Percentiles rank a stretch among this genome's conserved stretches.
Conservation (phyloP, 2,329 filamentous ascomycete species). For the Colletotrichum musicola region DNA sequence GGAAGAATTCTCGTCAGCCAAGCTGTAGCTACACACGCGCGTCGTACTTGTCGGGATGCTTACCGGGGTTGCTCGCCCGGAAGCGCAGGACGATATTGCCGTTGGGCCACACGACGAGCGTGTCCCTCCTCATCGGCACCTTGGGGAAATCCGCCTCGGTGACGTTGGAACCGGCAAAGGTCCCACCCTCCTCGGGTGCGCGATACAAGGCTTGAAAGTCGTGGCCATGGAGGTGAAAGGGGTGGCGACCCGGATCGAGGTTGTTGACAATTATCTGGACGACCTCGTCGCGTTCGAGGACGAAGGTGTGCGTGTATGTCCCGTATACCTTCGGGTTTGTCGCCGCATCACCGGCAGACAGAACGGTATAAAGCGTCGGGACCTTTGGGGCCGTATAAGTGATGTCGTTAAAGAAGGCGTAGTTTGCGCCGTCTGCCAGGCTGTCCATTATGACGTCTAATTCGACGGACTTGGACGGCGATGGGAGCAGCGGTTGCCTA, state of each 20-base stretch:
- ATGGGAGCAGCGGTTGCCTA: constrained; percentile 58
- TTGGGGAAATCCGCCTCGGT: constrained; percentile 61
- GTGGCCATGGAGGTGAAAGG: constrained; percentile 84
- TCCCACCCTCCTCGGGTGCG: constrained; percentile 68
- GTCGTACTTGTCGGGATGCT: constrained; percentile 15
- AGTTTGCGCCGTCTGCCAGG: constrained; percentile 70
- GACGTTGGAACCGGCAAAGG: constrained; percentile 62
- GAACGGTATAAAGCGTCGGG: constrained; percentile 81
- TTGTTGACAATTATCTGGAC: constrained; percentile 85
- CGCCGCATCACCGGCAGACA: constrained; percentile 72
- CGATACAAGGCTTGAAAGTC: constrained; percentile 77
- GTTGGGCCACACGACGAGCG: constrained; percentile 72
- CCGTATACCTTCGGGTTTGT: constrained; percentile 74
- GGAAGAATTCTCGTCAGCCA: constrained; percentile 13
- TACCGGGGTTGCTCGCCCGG: constrained; percentile 74
- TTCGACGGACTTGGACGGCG: constrained; percentile 73
- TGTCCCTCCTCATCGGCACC: constrained; percentile 77
- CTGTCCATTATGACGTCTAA: constrained; percentile 73
- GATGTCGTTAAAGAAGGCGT: constrained; percentile 80
- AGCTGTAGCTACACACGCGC: background rate
- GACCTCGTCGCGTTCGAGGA: constrained; percentile 76
- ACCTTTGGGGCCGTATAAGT: constrained; percentile 82
- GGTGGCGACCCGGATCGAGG: constrained; percentile 77
- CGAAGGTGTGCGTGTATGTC: constrained; percentile 72
- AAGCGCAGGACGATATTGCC: constrained; percentile 78